Base-by-base conservation (phyloP, 371 early-diverging fungal species). In the Funneliformis caledonium region DNA sequence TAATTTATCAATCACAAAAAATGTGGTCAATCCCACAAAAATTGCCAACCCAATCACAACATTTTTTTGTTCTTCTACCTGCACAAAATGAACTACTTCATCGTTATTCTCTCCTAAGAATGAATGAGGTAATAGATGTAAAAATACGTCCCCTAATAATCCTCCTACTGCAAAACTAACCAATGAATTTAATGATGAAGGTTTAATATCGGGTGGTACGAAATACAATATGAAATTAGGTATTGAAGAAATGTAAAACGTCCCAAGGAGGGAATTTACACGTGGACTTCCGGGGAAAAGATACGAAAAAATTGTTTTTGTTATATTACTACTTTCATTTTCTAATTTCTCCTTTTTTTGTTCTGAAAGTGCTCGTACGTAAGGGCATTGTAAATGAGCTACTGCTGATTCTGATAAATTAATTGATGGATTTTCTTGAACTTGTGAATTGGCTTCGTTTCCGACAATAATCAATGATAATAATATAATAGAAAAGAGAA, bases 131-230 rank as follows among this genome's bases (percentile, higher is more conserved):
- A 96, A 81, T 60, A 95, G 83, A 82, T 96, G 96, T 82, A 96
- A 83, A 81, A 96, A 94, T 8, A 95, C 96, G 80, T 96, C 96
- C 26, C 96, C 95, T 31, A 96, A 82, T 22, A 96, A 84, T 19
- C 95, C 94, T 81, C 96, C 96, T 43, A 95, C 94, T 0, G 96
- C 96, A 87, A 96, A 95, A 60, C 93, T 92, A 48, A 96, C 96
- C 81, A 96, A 85, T 1, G 91, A 86, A 81, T 94, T 93, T 64
- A 95, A 87, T 22, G 91, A 87, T 56, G 88, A 88, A 56, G 91
- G 90, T 48, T 93, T 85, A 82, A 95, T 94, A 81, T 94, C 88
- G 72, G 94, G 91, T 42, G 96, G 96, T 11, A 95, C 94, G 81
- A 94, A 94, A 70, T 94, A 92, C 11, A 95, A 87, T 6, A 95